These are phyloP conservation scores for Ceriops zippeliana DNA, from an alignment of 345 rosid species.

Conservation along the genomic window DNA sequence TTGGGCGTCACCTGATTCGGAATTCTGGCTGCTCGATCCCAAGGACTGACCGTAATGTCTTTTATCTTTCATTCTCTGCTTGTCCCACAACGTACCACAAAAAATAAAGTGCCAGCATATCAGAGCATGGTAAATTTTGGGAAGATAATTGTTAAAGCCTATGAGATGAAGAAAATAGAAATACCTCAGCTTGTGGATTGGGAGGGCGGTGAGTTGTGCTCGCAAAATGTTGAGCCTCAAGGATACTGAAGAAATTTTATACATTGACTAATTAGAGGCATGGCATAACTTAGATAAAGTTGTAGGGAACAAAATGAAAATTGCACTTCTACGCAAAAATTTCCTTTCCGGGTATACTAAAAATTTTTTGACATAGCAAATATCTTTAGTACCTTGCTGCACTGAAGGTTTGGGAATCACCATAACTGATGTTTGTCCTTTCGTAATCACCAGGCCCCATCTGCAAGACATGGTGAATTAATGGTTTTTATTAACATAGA, in stretches of 20 bases:
- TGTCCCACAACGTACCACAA: slow-evolving; percentile 26
- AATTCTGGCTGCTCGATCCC: slow-evolving; percentile 64
- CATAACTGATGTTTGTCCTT: slow-evolving; percentile 54
- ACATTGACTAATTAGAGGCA: not conserved
- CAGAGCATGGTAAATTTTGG: too few relatives aligned
- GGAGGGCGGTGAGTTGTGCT: slow-evolving; percentile 56
- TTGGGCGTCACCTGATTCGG: slow-evolving; percentile 65
- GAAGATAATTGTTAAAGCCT: slow-evolving; percentile 1
- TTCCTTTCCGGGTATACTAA: not conserved
- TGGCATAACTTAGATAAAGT: not conserved
- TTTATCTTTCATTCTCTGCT: slow-evolving; percentile 31
- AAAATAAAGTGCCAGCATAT: not conserved
- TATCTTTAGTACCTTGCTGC: slow-evolving; percentile 44
- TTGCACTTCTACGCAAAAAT: not conserved
- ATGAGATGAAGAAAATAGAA: not conserved
- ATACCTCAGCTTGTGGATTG: slow-evolving; percentile 51
- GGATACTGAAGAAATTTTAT: slow-evolving; percentile 22
- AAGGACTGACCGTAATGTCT: slow-evolving; percentile 41
- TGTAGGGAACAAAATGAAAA: not conserved
- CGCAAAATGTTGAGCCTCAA: slow-evolving; percentile 52
- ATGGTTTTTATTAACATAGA: not conserved
- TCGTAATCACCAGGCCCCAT: slow-evolving; percentile 64
- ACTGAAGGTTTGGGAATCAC: slow-evolving; percentile 48
- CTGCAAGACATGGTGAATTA: slow-evolving; percentile 35
- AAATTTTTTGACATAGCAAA: not conserved